These are phyloP conservation scores for Peronospora tabacina DNA, from an alignment of 352 stramenopile genomes.

Conservation along the genomic window DNA sequence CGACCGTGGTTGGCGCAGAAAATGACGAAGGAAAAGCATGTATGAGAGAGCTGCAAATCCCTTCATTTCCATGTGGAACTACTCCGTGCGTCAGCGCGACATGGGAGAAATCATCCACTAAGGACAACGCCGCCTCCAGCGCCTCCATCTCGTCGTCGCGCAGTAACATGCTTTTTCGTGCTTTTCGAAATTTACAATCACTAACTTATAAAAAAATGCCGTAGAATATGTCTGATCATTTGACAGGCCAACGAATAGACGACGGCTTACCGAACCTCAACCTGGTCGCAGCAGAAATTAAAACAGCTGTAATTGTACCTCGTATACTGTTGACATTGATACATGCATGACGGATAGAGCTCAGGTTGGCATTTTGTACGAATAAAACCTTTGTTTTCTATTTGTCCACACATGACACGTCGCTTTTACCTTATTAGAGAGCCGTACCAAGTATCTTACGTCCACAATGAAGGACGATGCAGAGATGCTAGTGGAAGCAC, in stretches of 20 bases:
- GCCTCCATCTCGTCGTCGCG: constrained; percentile 33
- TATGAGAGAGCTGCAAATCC: background rate
- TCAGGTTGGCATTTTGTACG: too few relatives aligned
- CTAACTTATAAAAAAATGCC: constrained; percentile 9
- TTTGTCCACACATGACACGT: too few relatives aligned
- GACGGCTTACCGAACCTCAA: background rate
- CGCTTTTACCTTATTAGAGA: too few relatives aligned
- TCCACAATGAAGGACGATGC: constrained; percentile 8
- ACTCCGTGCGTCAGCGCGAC: background rate
- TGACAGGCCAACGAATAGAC: constrained; percentile 4
- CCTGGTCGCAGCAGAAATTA: too few relatives aligned
- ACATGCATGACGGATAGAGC: too few relatives aligned
- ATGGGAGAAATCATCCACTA: constrained; percentile 26
- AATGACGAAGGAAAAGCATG: background rate
- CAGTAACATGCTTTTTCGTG: constrained; percentile 15
- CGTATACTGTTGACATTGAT: too few relatives aligned
- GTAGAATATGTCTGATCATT: constrained; percentile 11
- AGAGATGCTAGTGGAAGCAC: constrained; percentile 30
- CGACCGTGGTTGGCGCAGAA: background rate
- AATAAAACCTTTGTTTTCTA: too few relatives aligned
- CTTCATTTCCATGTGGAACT: background rate
- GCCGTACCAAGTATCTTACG: too few relatives aligned
- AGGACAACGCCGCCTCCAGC: constrained; percentile 33
- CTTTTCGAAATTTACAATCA: constrained; percentile 1
- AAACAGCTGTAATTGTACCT: too few relatives aligned